A percentile compares a stretch with the other conserved stretches of the same genome.
Conservation (phyloP, 192 early-diverging fungal species). For the Coemansia javaensis region DNA sequence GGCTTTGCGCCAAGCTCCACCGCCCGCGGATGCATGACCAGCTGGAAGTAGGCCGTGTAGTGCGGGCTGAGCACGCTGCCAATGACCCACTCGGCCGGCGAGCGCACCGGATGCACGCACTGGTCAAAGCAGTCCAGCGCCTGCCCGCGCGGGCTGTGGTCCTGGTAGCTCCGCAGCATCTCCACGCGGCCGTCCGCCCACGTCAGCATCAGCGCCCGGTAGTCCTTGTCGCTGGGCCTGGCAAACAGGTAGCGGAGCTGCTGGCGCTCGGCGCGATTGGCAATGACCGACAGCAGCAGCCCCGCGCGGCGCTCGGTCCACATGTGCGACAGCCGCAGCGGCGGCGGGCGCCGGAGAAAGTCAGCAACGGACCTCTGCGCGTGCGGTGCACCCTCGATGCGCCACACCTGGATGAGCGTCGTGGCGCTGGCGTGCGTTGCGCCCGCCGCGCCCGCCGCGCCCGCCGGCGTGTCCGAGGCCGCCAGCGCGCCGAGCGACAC, state of each 20-base stretch:
- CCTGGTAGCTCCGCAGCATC: conserved; percentile 47
- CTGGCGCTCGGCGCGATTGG: conserved; percentile 50
- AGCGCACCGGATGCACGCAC: conserved; percentile 19
- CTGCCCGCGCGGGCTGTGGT: conserved; percentile 1
- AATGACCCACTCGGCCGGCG: conserved; percentile 24
- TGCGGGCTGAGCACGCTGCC: conserved; percentile 47
- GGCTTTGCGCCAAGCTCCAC: conserved; percentile 27
- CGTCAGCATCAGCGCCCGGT: conserved; percentile 48
- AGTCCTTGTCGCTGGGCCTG: conserved; percentile 42
- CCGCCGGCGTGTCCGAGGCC: background rate
- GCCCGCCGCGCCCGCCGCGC: too few species aligned
- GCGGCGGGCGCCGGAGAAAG: conserved; percentile 30
- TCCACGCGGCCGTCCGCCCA: conserved; percentile 47
- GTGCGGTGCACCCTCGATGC: conserved; percentile 39
- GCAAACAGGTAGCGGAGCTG: conserved; percentile 51
- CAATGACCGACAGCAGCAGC: conserved; percentile 35
- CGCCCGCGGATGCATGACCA: conserved; percentile 20
- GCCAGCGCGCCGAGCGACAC: conserved; percentile 25
- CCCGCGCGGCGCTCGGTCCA: conserved; percentile 40
- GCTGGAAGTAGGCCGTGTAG: conserved; percentile 45
- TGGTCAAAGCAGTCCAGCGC: conserved; percentile 26
- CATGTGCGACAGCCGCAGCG: conserved; percentile 31
- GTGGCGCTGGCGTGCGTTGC: conserved; percentile 4
- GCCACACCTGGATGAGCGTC: conserved; percentile 44
- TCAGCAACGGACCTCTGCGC: conserved; percentile 36